Conservation (phyloP, 1,139 yeast species). For the Chernovozyma sophiae-reginae region DNA sequence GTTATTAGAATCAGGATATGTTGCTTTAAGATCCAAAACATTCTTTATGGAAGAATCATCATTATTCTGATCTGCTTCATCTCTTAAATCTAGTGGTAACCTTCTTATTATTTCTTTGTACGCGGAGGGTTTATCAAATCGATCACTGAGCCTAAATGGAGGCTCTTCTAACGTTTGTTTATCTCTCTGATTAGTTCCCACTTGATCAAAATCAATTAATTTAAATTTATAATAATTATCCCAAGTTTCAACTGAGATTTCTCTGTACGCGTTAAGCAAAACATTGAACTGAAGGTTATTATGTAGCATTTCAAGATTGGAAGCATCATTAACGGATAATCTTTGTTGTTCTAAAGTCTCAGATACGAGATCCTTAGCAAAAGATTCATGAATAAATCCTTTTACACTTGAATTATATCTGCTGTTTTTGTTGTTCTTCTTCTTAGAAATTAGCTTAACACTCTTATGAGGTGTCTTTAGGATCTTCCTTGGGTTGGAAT, state of each 20-base stretch:
- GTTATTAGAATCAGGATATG: conserved; percentile 29
- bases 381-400: conserved; percentile 37
- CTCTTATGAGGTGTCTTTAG: conserved; percentile 16
- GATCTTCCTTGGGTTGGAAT: conserved; percentile 14
- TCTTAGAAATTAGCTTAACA: conserved; percentile 10
- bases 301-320: conserved; percentile 43
- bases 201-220: conserved; percentile 37
- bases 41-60: conserved; percentile 27
- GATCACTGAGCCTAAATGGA: conserved; percentile 10
- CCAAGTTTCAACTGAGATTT: conserved; percentile 41
- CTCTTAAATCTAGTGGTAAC: conserved; percentile 35
- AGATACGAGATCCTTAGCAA: conserved; percentile 30
- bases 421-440: conserved; percentile 11
- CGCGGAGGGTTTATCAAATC: conserved; percentile 33
- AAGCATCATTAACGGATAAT: conserved; percentile 32
- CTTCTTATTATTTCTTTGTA: conserved; percentile 29
- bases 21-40: conserved; percentile 32
- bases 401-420: conserved; percentile 29
- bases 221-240: conserved; percentile 36
- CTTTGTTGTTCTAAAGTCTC: conserved; percentile 26
- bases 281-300: conserved; percentile 41
- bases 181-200: conserved; percentile 19
- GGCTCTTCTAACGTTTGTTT: conserved; percentile 10
- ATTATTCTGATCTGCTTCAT: conserved; percentile 10
- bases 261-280: conserved; percentile 38